Evolutionary conservation across 352 stramenopile genomes (phyloP).

Genomic region (Globisporangium paroecandrum): DNA sequence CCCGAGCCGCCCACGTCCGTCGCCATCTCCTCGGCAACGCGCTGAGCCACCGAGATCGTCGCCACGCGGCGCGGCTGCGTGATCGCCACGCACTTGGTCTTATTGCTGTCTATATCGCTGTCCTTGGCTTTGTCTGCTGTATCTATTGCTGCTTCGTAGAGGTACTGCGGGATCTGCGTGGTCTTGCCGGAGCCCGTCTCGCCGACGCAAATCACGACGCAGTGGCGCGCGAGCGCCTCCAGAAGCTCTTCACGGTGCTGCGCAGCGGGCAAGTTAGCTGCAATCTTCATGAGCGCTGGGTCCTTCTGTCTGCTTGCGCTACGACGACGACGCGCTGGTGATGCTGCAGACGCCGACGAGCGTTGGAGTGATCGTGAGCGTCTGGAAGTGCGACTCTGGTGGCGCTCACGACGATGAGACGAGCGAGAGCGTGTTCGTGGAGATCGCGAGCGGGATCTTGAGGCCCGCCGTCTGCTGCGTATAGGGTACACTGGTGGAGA

Average conservation of each 20-base stretch:
- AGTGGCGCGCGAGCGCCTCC: constrained; percentile 33
- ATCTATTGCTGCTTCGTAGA: constrained; percentile 36
- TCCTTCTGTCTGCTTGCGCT: constrained; percentile 4
- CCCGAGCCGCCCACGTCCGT: constrained; percentile 27
- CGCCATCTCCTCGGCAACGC: constrained; percentile 97
- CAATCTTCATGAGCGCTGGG: constrained; percentile 4
- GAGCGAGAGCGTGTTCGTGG: not conserved
- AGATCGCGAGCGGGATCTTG: not conserved
- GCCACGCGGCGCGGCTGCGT: constrained; percentile 95
- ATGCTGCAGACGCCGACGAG: not conserved
- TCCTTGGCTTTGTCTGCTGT: constrained; percentile 8
- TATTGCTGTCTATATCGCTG: constrained; percentile 12
- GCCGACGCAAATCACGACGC: constrained; percentile 81
- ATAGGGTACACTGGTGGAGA: not conserved
- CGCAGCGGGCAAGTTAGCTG: constrained; percentile 24
- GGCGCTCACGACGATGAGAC: not conserved
- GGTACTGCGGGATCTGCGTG: constrained; percentile 85
- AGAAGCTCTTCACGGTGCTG: constrained; percentile 66
- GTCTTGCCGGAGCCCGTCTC: constrained; percentile 97
- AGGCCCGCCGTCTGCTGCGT: not conserved
- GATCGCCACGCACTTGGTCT: constrained; percentile 58
- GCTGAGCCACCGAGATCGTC: constrained; percentile 95
- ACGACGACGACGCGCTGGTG: not conserved
- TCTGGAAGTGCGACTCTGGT: not conserved
- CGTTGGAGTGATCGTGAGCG: not conserved